Base-by-base conservation (phyloP, 2,329 filamentous ascomycete species). In the Fusarium paranaense region DNA sequence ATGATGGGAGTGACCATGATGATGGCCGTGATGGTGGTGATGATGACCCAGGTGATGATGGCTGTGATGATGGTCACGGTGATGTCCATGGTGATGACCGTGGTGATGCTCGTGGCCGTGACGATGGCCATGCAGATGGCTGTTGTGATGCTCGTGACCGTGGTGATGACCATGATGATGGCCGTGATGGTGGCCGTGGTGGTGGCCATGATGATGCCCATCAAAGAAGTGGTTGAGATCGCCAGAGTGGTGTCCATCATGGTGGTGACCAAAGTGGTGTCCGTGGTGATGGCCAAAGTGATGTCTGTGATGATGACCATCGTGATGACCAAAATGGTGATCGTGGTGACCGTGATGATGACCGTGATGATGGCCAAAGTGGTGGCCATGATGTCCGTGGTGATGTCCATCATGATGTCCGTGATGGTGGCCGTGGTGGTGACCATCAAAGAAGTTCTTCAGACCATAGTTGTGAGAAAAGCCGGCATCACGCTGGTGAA, bases 371-470 rank as follows among this genome's bases (percentile, higher is more conserved):
- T 52, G 42, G 5, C 45, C 45, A n/a, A 50, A 50, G 45, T 50
- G 13, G 42, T 47, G 42, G 20, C 42, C 18, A 30, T 33, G 11
- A 54, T 54, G 30, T 16, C 14, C 11, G n/a, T 54, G 22, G 25
- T 42, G 16, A 22, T 58, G 37, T 13, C 58, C 13, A 13, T 47
- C 27, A 37, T 63, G 50, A 18, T 40, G 20, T 13, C 27, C 27
- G 38, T 63, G 47, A 37, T 25, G 50, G 6, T 57, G 18, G 14
- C 27, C 47, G 8, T 57, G 27, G 20, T 64, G 37, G 18, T 74
- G 40, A 16, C 37, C 33, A 45, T 66, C 38, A 10, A 25, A 58
- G 11, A 72, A 42, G 47, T 63, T 68, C 27, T 71, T 37, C 13
- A 71, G 35, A 27, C 57, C 50, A 27, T 40, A 63, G 14, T 56